Base-by-base conservation (phyloP, 202 grass and related monocot genomes). In the Brachypodium distachyon region DNA sequence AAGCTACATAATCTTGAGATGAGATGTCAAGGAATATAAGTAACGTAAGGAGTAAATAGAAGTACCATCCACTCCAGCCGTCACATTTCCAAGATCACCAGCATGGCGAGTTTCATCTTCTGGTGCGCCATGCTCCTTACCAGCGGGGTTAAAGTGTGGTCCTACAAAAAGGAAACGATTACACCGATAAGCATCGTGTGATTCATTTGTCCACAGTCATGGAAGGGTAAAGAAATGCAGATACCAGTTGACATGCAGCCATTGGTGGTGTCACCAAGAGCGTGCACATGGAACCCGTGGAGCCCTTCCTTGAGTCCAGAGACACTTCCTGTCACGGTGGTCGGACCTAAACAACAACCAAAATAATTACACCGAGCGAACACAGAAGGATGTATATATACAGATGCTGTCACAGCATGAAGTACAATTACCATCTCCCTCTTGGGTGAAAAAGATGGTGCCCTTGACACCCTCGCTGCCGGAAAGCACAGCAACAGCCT, bases 181-280 rank as follows among this genome's bases (percentile, higher is more conserved):
- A 0, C 1, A 18, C 68, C 13, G 11, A 1, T 71, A 77, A 87
- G 67, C 36, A 79, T 23, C 79, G 0, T 9, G 39, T 2, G 47
- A 18, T 58, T 16, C n/a, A 37, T 12, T 57, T 74, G 14, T 40
- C 21, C 22, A 41, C 22, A 26, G 3, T 60, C 36, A 4, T 8
- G 8, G 9, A 27, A 78, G 12, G 22, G 37, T 3, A 40, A 71
- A 57, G 4, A 69, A 3, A 33, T 53, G 3, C 25, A 71, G 10
- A 14, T 80, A 97, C 94, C 94, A 77, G 94, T 97, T 16, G 94
- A 97, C 80, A 91, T 81, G 94, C 94, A 97, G 8, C 90, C 94
- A 41, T 97, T 97, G 28, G 94, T 93, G 70, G 88, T 93, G 82
- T 97, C 94, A 6, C 94, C 94, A 68, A 97, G 86, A 0, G 88